These are phyloP conservation scores for Zygoascus sp. DNA, from an alignment of 1,139 yeast genomes.

Conservation along the genomic window DNA sequence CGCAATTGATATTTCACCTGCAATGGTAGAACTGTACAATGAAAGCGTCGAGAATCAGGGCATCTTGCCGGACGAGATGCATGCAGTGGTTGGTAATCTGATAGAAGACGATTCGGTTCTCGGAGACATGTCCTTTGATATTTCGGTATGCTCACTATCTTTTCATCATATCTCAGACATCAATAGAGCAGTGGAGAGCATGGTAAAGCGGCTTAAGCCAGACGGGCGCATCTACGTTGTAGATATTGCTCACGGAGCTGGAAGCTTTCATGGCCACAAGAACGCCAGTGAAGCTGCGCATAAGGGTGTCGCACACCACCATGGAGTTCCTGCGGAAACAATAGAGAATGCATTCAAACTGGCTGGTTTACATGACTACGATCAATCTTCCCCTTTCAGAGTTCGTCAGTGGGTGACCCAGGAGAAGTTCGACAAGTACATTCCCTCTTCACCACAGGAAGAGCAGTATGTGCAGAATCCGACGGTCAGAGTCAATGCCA, in stretches of 20 bases:
- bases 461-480: background rate
- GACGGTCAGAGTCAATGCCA: background rate
- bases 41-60: conserved; percentile 26
- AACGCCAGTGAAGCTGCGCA: conserved; percentile 18
- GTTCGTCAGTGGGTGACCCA: conserved; percentile 26
- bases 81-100: conserved; percentile 22
- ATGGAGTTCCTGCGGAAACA: conserved; percentile 19
- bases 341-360: conserved; percentile 18
- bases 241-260: conserved; percentile 21
- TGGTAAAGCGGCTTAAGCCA: conserved; percentile 20
- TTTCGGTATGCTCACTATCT: conserved; percentile 28
- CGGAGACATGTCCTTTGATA: conserved; percentile 24
- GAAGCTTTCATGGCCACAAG: conserved; percentile 16
- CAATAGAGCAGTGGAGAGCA: conserved; percentile 20
- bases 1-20: conserved; percentile 31
- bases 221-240: conserved; percentile 28
- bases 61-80: conserved; percentile 21
- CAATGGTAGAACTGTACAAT: conserved; percentile 28
- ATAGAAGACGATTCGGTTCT: conserved; percentile 14
- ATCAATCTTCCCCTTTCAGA: conserved; percentile 16
- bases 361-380: conserved; percentile 24
- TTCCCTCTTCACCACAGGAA: background rate
- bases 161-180: conserved; percentile 32
- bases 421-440: conserved; percentile 14
- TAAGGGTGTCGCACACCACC: conserved; percentile 23